phyloP scores from a whole-genome alignment of 2,329 filamentous ascomycete genomes.

The Mariannaea sp. region DNA sequence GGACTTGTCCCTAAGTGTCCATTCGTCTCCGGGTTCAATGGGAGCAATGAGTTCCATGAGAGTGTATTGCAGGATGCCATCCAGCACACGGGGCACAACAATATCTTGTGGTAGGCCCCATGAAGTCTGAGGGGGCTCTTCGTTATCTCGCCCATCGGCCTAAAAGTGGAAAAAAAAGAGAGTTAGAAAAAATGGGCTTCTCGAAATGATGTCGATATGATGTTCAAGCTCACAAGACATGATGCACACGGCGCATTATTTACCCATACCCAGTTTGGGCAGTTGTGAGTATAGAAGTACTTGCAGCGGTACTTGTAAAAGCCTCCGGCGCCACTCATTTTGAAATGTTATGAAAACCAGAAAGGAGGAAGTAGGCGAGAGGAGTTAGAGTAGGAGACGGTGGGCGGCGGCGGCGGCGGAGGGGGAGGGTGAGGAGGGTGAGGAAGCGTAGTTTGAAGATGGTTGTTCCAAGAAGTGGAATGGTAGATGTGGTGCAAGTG shows the following conservation, averaged over 20 bases:
- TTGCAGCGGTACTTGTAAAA: slow-evolving; percentile 62
- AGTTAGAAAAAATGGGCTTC: slow-evolving; percentile 21
- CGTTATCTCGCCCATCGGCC: slow-evolving; percentile 56
- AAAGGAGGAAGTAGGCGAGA: slow-evolving; percentile 3
- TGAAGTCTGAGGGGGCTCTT: slow-evolving; percentile 38
- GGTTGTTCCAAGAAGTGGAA: too few relatives aligned
- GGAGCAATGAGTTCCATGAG: slow-evolving; percentile 52
- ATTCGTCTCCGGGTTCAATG: slow-evolving; percentile 45
- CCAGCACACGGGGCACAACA: slow-evolving; percentile 51
- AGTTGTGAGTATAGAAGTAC: slow-evolving; percentile 57
- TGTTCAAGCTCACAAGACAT: slow-evolving; percentile 51
- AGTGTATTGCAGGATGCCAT: slow-evolving; percentile 53
- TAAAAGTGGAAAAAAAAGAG: slow-evolving; percentile 31
- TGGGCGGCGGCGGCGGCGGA: neutral
- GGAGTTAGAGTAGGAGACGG: slow-evolving; percentile 1
- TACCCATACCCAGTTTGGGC: slow-evolving; percentile 60
- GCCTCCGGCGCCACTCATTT: slow-evolving; percentile 46
- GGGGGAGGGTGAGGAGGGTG: slow-evolving; percentile 10
- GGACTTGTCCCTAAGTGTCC: slow-evolving; percentile 44
- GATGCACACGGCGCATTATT: slow-evolving; percentile 55
- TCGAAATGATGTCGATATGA: neutral
- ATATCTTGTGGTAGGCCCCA: slow-evolving; percentile 47
- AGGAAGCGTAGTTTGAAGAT: slow-evolving; percentile 3
- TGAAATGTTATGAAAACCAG: slow-evolving; percentile 19
- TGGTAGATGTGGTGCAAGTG: slow-evolving; percentile 23